Conservation (phyloP, 225 moss, liverwort and hornwort genomes). For the Bryum argenteum region DNA sequence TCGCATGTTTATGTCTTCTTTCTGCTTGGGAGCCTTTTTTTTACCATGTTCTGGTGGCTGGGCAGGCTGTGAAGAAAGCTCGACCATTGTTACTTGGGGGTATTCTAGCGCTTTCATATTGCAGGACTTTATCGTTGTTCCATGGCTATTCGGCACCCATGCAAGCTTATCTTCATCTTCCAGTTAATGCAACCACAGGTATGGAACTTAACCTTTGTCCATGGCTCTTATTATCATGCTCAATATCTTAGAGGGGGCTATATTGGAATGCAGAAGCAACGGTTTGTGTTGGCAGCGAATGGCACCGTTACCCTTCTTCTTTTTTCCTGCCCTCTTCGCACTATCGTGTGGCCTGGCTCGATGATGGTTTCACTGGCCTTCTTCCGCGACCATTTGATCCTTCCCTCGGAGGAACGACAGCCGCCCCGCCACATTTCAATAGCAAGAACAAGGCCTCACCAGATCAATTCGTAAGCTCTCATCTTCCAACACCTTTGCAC, state of each 20-base stretch:
- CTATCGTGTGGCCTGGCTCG: conserved; percentile 80
- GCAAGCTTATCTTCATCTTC: conserved; percentile 75
- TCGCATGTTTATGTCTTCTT: not conserved
- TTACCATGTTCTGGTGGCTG: conserved; percentile 32
- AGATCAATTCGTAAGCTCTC: conserved; percentile 69
- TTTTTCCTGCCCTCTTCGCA: conserved; percentile 80
- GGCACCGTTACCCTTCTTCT: conserved; percentile 93
- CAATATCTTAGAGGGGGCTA: conserved; percentile 12
- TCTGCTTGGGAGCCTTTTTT: conserved; percentile 15
- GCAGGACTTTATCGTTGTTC: conserved; percentile 79
- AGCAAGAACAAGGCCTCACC: conserved; percentile 70
- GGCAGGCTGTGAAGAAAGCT: conserved; percentile 58
- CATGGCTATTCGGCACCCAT: conserved; percentile 94
- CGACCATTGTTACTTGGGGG: conserved; percentile 68
- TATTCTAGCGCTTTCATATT: conserved; percentile 81
- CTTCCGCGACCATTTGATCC: conserved; percentile 81
- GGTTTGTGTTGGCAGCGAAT: conserved; percentile 92
- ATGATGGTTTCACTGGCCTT: conserved; percentile 88
- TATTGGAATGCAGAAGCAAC: conserved; percentile 46
- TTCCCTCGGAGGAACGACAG: conserved; percentile 67
- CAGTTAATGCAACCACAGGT: conserved; percentile 47
- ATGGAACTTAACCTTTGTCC: conserved; percentile 9
- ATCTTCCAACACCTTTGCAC: conserved; percentile 12
- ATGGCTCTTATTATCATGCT: not conserved
- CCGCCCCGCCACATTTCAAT: conserved; percentile 81